A percentile compares a stretch with the other conserved stretches of the same genome.
These are phyloP conservation scores for Candida suzukii DNA, from an alignment of 805 yeast species.

Conservation along the genomic window DNA sequence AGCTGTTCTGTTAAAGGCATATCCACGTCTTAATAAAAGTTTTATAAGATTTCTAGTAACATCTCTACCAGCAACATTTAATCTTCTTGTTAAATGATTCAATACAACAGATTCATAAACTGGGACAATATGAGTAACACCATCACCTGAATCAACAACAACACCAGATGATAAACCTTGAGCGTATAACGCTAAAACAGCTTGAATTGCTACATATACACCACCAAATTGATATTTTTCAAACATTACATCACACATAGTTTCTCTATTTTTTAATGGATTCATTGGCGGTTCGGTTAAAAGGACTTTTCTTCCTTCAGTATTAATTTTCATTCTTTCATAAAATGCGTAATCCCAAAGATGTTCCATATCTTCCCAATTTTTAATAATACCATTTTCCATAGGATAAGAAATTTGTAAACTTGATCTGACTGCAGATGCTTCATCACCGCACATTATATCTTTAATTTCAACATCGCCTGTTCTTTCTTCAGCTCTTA, in stretches of 20 bases:
- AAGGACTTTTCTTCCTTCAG: constrained; percentile 69
- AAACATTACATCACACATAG: constrained; percentile 89
- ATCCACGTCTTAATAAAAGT: constrained; percentile 87
- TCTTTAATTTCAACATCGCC: constrained; percentile 79
- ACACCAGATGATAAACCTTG: constrained; percentile 97
- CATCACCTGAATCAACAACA: constrained; percentile 98
- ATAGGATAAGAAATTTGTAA: constrained; percentile 94
- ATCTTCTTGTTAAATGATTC: constrained; percentile 83
- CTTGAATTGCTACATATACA: constrained; percentile 93
- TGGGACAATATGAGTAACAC: constrained; percentile 97
- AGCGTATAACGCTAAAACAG: constrained; percentile 95
- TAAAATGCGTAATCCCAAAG: constrained; percentile 97
- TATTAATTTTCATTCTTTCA: constrained; percentile 77
- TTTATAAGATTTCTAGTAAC: constrained; percentile 95
- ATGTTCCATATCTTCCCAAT: constrained; percentile 99
- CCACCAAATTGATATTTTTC: constrained; percentile 88
- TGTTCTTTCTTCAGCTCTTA: constrained; percentile 91
- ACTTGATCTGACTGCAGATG: constrained; percentile 81
- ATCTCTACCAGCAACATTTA: constrained; percentile 97
- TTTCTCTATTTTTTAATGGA: constrained; percentile 83
- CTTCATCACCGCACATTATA: constrained; percentile 97
- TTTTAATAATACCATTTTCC: constrained; percentile 96
- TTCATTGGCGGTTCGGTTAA: constrained; percentile 98
- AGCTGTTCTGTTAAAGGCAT: constrained; percentile 96
- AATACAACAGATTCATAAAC: constrained; percentile 96